Percentiles rank a stretch among this genome's conserved stretches.
Evolutionary conservation across 2,329 filamentous ascomycete species (phyloP).

Genomic region (Ceratocystis cacaofunesta): DNA sequence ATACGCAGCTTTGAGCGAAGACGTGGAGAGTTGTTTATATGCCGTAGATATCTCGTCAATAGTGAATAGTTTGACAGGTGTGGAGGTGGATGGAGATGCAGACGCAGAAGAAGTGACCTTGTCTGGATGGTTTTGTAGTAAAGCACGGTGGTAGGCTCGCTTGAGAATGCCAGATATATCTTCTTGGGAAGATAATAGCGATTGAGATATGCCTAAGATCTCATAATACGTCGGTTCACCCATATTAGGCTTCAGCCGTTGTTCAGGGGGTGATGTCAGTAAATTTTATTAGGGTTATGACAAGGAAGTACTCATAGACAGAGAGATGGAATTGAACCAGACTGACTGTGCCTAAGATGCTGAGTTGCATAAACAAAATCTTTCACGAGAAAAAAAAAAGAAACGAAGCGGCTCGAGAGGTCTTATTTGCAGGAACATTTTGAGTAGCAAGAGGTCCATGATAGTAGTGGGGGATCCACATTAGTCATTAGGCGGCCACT

Average conservation of each 20-base stretch:
- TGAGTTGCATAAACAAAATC: neutral
- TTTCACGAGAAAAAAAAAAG: neutral
- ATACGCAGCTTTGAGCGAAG: conserved; percentile 36
- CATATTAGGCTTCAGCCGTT: neutral
- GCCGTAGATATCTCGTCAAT: conserved; percentile 51
- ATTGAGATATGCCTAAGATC: conserved; percentile 40
- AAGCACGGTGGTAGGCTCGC: conserved; percentile 47
- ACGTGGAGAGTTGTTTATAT: conserved; percentile 40
- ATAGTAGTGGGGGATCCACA: conserved; percentile 7
- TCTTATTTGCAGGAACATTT: neutral
- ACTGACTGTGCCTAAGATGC: neutral
- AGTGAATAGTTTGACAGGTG: conserved; percentile 27
- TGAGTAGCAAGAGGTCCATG: neutral
- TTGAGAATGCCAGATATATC: conserved; percentile 38
- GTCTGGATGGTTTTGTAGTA: conserved; percentile 53
- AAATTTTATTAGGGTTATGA: neutral
- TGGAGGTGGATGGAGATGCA: neutral
- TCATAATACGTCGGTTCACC: conserved; percentile 40
- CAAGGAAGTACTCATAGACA: neutral
- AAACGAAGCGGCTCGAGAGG: neutral
- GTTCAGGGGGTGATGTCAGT: neutral
- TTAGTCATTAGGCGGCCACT: conserved; percentile 1
- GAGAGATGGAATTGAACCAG: neutral
- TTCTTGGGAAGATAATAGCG: conserved; percentile 31
- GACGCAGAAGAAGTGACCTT: conserved; percentile 25